Conservation (phyloP, 2,329 filamentous ascomycete species). For the Macrophomina phaseolina region DNA sequence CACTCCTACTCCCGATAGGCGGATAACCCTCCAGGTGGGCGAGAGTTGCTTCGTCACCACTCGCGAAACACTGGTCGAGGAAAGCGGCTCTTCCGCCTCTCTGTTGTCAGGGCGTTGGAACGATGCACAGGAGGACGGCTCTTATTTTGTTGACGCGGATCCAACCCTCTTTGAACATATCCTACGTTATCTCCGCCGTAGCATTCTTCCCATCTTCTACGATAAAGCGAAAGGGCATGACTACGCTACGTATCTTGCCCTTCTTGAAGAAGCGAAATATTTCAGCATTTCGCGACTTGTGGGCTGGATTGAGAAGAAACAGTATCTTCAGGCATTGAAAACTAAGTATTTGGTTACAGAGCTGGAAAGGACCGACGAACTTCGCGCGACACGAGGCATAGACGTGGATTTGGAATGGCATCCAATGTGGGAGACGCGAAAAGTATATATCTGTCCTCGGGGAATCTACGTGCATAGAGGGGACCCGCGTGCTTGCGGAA, state of each 20-base stretch:
- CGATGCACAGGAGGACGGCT: neutral
- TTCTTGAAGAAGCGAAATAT: neutral
- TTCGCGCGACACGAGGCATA: too few relatives aligned
- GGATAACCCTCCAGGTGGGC: too few relatives aligned
- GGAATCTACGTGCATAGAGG: conserved; percentile 3
- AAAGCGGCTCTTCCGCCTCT: too few relatives aligned
- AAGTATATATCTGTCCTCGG: conserved; percentile 1
- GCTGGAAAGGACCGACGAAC: neutral
- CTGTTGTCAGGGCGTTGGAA: too few relatives aligned
- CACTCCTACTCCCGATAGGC: too few relatives aligned
- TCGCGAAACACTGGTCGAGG: too few relatives aligned
- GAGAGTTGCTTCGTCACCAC: too few relatives aligned
- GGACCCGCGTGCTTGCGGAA: neutral
- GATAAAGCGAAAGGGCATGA: conserved; percentile 1
- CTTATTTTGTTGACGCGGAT: conserved; percentile 4
- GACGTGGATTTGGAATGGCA: neutral
- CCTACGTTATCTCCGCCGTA: neutral
- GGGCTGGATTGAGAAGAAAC: neutral
- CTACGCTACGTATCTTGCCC: neutral
- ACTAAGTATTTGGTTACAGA: neutral
- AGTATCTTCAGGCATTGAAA: conserved; percentile 11
- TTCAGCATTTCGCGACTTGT: neutral
- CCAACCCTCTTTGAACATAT: conserved; percentile 9
- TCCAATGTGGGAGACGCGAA: neutral
- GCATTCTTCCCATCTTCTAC: conserved; percentile 11